Evolutionary conservation across 495 filamentous ascomycete species (phyloP).

Genomic region (Hypoxylon subgilvum): DNA sequence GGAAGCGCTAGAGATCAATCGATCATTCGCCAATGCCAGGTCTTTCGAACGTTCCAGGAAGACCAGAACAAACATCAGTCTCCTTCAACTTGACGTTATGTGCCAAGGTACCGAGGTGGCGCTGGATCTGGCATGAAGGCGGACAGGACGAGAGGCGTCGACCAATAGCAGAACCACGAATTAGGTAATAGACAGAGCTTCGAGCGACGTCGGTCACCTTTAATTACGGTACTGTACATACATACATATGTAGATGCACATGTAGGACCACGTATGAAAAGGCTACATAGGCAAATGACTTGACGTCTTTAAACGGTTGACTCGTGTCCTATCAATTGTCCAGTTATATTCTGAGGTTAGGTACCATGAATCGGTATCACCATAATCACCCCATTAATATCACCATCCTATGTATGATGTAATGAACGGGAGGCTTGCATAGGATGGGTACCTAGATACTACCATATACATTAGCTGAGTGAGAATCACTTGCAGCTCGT

Average conservation of each 20-base stretch:
- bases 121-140: background rate
- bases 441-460: too few species aligned
- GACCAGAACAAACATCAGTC: background rate
- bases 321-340: too few species aligned
- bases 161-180: slow-evolving; percentile 21
- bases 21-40: slow-evolving; percentile 27
- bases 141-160: slow-evolving; percentile 2
- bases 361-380: too few species aligned
- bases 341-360: too few species aligned
- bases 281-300: too few species aligned
- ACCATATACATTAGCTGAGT: too few species aligned
- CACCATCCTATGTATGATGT: too few species aligned
- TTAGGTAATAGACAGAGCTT: slow-evolving; percentile 18
- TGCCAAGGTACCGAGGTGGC: slow-evolving; percentile 20
- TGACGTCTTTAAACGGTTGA: too few species aligned
- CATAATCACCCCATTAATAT: too few species aligned
- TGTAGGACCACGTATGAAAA: slow-evolving; percentile 1
- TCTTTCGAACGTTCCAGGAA: background rate
- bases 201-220: slow-evolving; percentile 22
- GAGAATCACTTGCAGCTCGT: too few species aligned
- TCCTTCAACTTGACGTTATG: slow-evolving; percentile 15
- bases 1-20: background rate
- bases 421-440: too few species aligned
- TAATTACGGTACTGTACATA: background rate
- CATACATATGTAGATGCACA: background rate